Evolutionary conservation across 1,139 yeast species (phyloP), one percentile per base, ranked within the genome.

Genomic region (Saccharomyces uvarum): DNA sequence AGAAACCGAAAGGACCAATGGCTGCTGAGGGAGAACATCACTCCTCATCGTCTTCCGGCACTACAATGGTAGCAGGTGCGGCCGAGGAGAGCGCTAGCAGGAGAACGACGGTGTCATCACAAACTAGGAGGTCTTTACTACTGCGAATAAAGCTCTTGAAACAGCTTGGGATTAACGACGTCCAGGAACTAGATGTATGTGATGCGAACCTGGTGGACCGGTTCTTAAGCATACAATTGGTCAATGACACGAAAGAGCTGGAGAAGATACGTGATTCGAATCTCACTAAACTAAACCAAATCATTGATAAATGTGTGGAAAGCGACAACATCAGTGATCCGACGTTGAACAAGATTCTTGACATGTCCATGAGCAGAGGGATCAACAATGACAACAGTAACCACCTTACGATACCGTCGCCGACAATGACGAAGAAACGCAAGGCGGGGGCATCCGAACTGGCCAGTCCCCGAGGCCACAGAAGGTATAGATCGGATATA

Each of bases 181-280:
- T 48, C 4, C 49, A 48, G 21, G 58, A 55, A 4, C 16, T 59
- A 7, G 56, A 54, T 8, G 16, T 24, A 19, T 47, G 47, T 2
- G 62, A 59, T 38, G 51, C 53, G 11, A 53, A 56, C 1, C 8
- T 54, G 8, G 54, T 64, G 11, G 54, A 59, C 32, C 59, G 56
- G 41, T 59, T 59, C 47, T 49, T 64, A 13, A 56, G 53, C n/a
- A 51, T 60, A 47, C 60, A 59, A 47, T 51, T 62, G 47, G 58
- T 55, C 31, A 58, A 55, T 42, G 60, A 61, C 44, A 57, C 55
- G 8, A 59, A 58, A 50, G 56, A 56, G 47, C 49, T 63, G 2
- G 67, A 64, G 50, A 54, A 57, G 50, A 24, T 60, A 8, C 59
- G 63, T 32, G 52, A 55, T 14, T 46, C 52, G 4, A 64, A 63